Conservation (phyloP, 805 yeast genomes). For the Sugiyamaella lignohabitans region DNA sequence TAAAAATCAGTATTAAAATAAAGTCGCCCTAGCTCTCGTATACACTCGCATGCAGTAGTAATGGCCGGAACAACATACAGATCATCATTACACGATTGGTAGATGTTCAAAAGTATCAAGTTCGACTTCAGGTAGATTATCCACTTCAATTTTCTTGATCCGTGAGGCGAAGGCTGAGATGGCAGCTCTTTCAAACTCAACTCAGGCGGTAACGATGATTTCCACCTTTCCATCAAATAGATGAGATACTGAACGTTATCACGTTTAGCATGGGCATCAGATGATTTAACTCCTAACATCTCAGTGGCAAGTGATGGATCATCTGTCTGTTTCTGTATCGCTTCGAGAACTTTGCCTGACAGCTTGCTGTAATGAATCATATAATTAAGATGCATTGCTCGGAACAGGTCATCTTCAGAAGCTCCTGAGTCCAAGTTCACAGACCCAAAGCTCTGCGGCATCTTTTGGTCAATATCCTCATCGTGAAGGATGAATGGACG, state of each 20-base stretch:
- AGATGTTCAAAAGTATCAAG: constrained; percentile 18
- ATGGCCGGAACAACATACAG: constrained; percentile 21
- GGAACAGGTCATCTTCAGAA: constrained; percentile 16
- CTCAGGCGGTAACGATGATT: constrained; percentile 18
- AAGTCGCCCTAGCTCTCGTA: constrained; percentile 19
- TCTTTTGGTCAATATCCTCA: constrained; percentile 20
- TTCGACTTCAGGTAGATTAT: constrained; percentile 10
- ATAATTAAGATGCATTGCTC: constrained; percentile 18
- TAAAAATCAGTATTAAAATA: constrained; percentile 20
- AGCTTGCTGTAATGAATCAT: constrained; percentile 22
- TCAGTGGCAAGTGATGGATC: constrained; percentile 6
- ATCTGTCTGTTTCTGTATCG: background rate
- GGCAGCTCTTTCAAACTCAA: constrained; percentile 8
- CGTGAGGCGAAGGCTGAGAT: constrained; percentile 7
- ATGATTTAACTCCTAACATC: too few relatives aligned
- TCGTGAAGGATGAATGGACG: constrained; percentile 21
- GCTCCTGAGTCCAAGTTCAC: constrained; percentile 6
- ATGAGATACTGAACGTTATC: constrained; percentile 11
- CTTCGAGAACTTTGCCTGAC: constrained; percentile 14
- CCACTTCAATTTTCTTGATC: constrained; percentile 14
- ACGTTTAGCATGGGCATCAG: constrained; percentile 1
- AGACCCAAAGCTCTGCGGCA: constrained; percentile 10
- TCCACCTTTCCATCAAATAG: constrained; percentile 17
- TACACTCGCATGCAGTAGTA: constrained; percentile 20
- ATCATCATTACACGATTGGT: constrained; percentile 12